These are phyloP conservation scores for Naegleria gruberi DNA, from an alignment of 208 protist species.

Conservation along the genomic window DNA sequence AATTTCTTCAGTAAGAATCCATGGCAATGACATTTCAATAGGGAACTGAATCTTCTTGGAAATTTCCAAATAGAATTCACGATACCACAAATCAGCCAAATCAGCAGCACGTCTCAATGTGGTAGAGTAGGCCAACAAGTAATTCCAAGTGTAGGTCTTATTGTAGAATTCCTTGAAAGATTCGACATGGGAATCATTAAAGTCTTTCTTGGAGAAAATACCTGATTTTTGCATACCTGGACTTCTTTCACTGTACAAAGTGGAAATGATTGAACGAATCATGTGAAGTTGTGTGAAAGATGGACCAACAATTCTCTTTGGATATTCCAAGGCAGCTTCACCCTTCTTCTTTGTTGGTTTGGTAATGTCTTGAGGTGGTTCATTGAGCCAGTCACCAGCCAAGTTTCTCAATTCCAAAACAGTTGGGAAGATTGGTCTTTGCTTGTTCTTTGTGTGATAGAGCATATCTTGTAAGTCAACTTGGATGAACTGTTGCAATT, in stretches of 20 bases:
- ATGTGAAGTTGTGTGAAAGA: constrained; percentile 27
- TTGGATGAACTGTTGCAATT: constrained; percentile 59
- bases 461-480: constrained; percentile 38
- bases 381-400: constrained; percentile 4
- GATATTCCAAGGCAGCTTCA: background rate
- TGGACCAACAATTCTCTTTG: constrained; percentile 10
- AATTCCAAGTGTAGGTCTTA: constrained; percentile 42
- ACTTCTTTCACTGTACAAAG: constrained; percentile 15
- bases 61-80: constrained; percentile 63
- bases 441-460: constrained; percentile 36
- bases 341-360: background rate
- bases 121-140: constrained; percentile 39
- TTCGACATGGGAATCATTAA: constrained; percentile 24
- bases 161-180: constrained; percentile 40
- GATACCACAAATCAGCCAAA: constrained; percentile 58
- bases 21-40: constrained; percentile 63
- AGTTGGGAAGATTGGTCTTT: constrained; percentile 30
- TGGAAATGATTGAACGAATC: constrained; percentile 15
- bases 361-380: background rate
- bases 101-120: constrained; percentile 31
- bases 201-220: constrained; percentile 41
- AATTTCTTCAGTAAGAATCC: constrained; percentile 60
- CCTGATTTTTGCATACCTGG: constrained; percentile 11
- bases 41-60: constrained; percentile 48
- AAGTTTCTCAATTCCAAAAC: background rate